A percentile compares a stretch with the other conserved stretches of the same genome.
Conservation (phyloP, 2,329 filamentous ascomycete species). For the Rosellinia necatrix region DNA sequence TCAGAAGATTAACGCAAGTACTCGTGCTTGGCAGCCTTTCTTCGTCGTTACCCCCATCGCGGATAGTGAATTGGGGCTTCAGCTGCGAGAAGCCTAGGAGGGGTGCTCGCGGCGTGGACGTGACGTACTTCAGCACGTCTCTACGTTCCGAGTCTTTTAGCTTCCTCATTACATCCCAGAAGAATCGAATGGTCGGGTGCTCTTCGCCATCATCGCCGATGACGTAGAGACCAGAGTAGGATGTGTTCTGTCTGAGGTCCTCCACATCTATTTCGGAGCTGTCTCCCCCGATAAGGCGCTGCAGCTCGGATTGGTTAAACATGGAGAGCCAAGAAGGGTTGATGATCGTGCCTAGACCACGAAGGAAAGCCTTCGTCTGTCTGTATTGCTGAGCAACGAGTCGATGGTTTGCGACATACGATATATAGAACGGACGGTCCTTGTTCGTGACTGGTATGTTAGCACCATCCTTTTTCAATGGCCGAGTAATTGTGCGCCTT, state of each 20-base stretch:
- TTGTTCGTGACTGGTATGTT: conserved; percentile 83
- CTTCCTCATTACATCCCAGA: conserved; percentile 86
- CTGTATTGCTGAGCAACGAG: conserved; percentile 76
- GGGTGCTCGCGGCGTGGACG: conserved; percentile 87
- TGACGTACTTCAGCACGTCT: conserved; percentile 94
- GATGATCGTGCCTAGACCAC: conserved; percentile 84
- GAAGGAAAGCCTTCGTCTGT: conserved; percentile 88
- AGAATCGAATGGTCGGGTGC: conserved; percentile 82
- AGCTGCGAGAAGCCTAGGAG: conserved; percentile 86
- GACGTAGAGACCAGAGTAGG: conserved; percentile 84
- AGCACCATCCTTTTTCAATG: conserved; percentile 77
- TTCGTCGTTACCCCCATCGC: conserved; percentile 79
- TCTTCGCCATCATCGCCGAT: conserved; percentile 89
- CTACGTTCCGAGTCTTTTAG: conserved; percentile 78
- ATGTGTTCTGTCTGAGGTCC: conserved; percentile 81
- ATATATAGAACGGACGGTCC: conserved; percentile 93
- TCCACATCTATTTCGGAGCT: conserved; percentile 83
- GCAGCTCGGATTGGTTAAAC: conserved; percentile 96
- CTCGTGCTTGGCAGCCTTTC: conserved; percentile 86
- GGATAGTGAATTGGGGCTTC: conserved; percentile 84
- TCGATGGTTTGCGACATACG: conserved; percentile 85
- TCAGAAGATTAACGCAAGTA: conserved; percentile 93
- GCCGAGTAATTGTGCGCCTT: conserved; percentile 68
- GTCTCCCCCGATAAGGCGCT: conserved; percentile 90
- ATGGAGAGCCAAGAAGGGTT: conserved; percentile 93